These are phyloP conservation scores for Boletus coccyginus DNA, from an alignment of 768 basidiomycete species.

Conservation along the genomic window DNA sequence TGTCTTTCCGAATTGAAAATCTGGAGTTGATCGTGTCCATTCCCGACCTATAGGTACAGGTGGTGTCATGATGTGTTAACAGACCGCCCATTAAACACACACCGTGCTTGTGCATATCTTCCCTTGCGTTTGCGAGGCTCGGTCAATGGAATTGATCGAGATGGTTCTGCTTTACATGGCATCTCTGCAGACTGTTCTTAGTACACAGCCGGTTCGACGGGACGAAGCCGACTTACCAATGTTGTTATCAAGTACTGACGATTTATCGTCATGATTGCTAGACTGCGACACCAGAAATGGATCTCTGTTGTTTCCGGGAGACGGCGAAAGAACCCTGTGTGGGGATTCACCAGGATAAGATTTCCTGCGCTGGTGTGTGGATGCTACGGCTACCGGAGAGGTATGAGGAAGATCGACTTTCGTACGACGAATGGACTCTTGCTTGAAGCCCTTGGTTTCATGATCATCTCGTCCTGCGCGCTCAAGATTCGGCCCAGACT, in stretches of 20 bases:
- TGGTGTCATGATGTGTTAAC: not conserved
- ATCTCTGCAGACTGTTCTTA: constrained; percentile 9
- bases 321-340: constrained; percentile 2
- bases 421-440: not conserved
- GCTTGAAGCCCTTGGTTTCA: constrained; percentile 1
- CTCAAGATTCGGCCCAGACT: constrained; percentile 14
- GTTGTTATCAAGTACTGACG: not conserved
- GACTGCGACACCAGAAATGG: constrained; percentile 5
- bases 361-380: constrained; percentile 13
- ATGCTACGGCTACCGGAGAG: not conserved
- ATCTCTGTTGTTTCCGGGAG: constrained; percentile 5
- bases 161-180: constrained; percentile 9
- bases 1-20: constrained; percentile 63
- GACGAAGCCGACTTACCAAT: constrained; percentile 12
- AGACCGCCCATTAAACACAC: constrained; percentile 12
- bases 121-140: constrained; percentile 51
- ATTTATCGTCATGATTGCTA: not conserved
- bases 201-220: not conserved
- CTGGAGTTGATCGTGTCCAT: constrained; percentile 55
- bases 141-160: constrained; percentile 7
- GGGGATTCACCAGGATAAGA: constrained; percentile 16
- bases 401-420: not conserved
- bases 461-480: constrained; percentile 2
- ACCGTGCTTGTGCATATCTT: constrained; percentile 50
- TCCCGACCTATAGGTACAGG: constrained; percentile 18